Conservation (phyloP, 2,329 filamentous ascomycete species). For the Arthrobotrys megalospora region DNA sequence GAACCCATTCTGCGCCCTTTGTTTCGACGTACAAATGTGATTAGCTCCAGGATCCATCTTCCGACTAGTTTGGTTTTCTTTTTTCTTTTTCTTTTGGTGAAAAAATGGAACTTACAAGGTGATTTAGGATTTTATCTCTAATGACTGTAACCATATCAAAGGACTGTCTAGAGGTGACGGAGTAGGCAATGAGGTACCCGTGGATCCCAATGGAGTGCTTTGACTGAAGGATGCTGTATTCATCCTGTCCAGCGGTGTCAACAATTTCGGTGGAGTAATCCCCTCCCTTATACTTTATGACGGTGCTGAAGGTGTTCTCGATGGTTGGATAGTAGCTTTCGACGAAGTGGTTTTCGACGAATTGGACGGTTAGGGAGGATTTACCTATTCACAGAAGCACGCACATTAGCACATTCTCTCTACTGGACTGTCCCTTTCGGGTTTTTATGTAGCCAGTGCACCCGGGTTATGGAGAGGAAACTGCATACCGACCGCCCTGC, state of each 20-base stretch:
- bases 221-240: constrained; percentile 97
- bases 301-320: constrained; percentile 98
- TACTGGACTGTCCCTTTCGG: neutral
- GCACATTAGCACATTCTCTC: neutral
- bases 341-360: constrained; percentile 97
- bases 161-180: constrained; percentile 91
- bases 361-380: constrained; percentile 95
- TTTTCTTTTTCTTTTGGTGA: neutral
- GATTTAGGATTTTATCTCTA: constrained; percentile 95
- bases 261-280: constrained; percentile 98
- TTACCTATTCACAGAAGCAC: constrained; percentile 76
- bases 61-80: too few species aligned
- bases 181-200: constrained; percentile 98
- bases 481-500: constrained; percentile 84
- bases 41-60: constrained; percentile 12
- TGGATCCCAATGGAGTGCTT: constrained; percentile 99
- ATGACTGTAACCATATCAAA: constrained; percentile 99
- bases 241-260: constrained; percentile 98
- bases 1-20: constrained; percentile 91
- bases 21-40: constrained; percentile 11
- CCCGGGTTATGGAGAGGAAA: neutral
- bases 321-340: constrained; percentile 99
- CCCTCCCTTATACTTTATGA: constrained; percentile 91
- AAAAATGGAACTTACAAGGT: constrained; percentile 76
- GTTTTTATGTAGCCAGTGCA: too few species aligned